Conservation (phyloP, 345 rosid genomes). For the Aethionema arabicum region DNA sequence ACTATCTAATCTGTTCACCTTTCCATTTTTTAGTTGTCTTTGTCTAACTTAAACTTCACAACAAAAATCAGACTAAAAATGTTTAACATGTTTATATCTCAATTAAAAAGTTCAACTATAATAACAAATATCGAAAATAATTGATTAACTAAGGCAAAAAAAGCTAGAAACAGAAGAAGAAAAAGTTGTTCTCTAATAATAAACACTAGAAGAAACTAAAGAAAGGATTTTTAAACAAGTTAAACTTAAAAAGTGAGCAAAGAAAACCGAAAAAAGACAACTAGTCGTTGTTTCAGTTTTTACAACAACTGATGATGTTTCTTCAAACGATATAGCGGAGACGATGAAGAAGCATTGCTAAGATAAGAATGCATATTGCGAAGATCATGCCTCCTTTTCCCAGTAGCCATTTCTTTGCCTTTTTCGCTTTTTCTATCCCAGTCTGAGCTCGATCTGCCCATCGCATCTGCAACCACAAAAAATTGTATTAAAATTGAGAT, state of each 20-base stretch:
- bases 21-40: no score
- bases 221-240: not conserved
- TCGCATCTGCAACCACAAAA: conserved; percentile 58
- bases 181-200: no score
- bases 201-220: no score
- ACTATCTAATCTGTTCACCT: no score
- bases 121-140: no score
- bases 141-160: no score
- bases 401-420: conserved; percentile 88
- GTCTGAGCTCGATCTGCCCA: conserved; percentile 88
- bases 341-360: conserved; percentile 80
- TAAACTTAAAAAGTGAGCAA: not conserved
- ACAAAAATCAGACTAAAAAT: no score
- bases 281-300: not conserved
- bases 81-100: no score
- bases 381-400: conserved; percentile 80
- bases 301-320: no score
- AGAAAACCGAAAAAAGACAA: not conserved
- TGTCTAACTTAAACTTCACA: no score
- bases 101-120: no score
- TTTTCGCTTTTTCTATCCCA: conserved; percentile 70
- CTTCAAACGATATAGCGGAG: conserved; percentile 76
- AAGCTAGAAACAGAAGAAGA: no score
- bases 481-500: not conserved
- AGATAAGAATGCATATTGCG: conserved; percentile 74